Percentiles rank a stretch among this genome's conserved stretches.
phyloP scores from a whole-genome alignment of 208 protist genomes.

The Leishmania arabica region DNA sequence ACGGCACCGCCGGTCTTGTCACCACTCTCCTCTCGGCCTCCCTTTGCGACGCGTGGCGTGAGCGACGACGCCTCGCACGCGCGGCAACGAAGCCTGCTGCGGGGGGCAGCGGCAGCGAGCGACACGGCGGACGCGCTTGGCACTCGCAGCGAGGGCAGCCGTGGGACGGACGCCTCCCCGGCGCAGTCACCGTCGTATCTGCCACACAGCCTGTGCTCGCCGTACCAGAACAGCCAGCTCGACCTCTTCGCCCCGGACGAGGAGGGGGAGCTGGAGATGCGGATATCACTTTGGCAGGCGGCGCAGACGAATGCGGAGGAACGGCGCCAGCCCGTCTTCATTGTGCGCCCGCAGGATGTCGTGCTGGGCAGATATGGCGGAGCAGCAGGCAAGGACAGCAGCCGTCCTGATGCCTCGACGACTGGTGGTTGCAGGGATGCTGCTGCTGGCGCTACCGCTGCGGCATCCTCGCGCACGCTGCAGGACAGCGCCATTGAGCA shows the following conservation, averaged over 20 bases:
- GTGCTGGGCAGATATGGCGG: constrained; percentile 17
- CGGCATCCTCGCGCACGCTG: not conserved
- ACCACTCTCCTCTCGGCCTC: not conserved
- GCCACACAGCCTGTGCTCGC: not conserved
- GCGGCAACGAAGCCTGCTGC: not conserved
- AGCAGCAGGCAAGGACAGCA: not conserved
- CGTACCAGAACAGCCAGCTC: constrained; percentile 23
- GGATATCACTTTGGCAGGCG: constrained; percentile 30
- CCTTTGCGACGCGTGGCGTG: not conserved
- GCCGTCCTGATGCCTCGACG: not conserved
- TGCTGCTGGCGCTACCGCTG: not conserved
- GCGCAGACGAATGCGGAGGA: constrained; percentile 32
- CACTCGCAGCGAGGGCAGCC: not conserved
- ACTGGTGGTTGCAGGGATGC: not conserved
- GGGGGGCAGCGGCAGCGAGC: not conserved
- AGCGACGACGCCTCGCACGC: not conserved
- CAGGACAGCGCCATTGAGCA: not conserved
- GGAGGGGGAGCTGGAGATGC: constrained; percentile 35
- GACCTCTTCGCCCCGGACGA: constrained; percentile 38
- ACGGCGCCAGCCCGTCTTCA: constrained; percentile 38
- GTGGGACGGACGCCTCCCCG: not conserved
- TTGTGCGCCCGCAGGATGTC: constrained; percentile 39
- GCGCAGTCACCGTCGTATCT: not conserved
- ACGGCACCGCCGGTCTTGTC: not conserved
- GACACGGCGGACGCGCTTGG: not conserved